Evolutionary conservation across 2,329 filamentous ascomycete species (phyloP), one percentile per base, ranked within the genome.

Genomic region (Pseudogymnoascus sp.): DNA sequence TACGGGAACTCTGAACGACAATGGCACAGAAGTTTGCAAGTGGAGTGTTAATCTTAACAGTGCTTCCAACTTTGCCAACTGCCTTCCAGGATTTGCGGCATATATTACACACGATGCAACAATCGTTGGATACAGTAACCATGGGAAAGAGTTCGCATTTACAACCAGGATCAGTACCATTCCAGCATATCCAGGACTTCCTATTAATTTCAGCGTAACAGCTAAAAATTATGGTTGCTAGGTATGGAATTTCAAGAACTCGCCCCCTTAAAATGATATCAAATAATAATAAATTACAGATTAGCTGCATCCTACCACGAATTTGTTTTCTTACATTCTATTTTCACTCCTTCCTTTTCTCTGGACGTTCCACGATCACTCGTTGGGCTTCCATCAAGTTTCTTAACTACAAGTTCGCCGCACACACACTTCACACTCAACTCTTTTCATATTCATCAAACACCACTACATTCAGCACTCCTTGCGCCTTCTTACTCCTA

Each of bases 351-450:
- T 55, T 55, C 9, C 2, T 33, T 18, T 18, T 21, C 28, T 33
- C 28, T 4, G 2, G 2, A 7, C 9, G 3, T 21, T 8, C 4
- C 14, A 31, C 9, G 16, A n/a, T 55, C 28, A 55, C 16, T 11
- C n/a, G 16, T 33, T 16, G 49, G 3, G 8, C 49, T 33, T 55
- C 49, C 16, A 16, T 8, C 28, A 33, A 55, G n/a, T 16, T 33
- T 33, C 49, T 55, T 55, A 55, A 55, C 12, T 33, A 55, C 28
- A 55, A 55, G n/a, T 55, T 55, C 49, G 28, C 49, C 9, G 14
- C 28, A 55, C n/a, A 18, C 25, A 28, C 45, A 31, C 45, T 2
- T n/a, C 45, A 33, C 25, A 55, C 45, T 12, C 23, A 31, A 31
- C 28, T 33, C 25, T 33, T 18, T 28, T 12, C 28, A 18, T 33